phyloP scores from a whole-genome alignment of 2,329 filamentous ascomycete species.

The Fusarium duplospermum region DNA sequence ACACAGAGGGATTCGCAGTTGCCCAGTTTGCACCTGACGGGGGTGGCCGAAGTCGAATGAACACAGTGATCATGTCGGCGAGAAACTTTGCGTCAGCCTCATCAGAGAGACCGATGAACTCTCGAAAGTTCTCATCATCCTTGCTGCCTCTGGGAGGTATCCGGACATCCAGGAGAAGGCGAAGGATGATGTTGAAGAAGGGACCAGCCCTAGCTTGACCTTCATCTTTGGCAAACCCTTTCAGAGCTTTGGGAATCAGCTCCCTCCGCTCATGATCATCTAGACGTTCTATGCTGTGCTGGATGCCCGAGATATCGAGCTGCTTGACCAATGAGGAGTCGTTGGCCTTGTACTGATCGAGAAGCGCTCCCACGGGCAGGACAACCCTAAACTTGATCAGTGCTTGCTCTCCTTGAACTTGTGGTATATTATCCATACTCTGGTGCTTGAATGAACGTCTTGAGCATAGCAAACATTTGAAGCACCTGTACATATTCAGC shows the following conservation, averaged over 20 bases:
- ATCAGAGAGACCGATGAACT: slow-evolving; percentile 73
- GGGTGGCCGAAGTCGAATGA: slow-evolving; percentile 64
- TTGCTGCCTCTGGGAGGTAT: slow-evolving; percentile 82
- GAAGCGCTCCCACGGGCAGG: slow-evolving; percentile 83
- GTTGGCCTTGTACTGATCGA: slow-evolving; percentile 89
- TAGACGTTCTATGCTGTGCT: slow-evolving; percentile 75
- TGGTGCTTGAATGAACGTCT: slow-evolving; percentile 64
- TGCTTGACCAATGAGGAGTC: slow-evolving; percentile 82
- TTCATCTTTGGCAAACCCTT: slow-evolving; percentile 48
- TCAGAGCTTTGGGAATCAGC: slow-evolving; percentile 69
- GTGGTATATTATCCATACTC: slow-evolving; percentile 51
- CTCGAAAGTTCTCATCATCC: slow-evolving; percentile 78
- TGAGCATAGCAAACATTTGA: slow-evolving; percentile 63
- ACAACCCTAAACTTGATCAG: slow-evolving; percentile 65
- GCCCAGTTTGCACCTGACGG: slow-evolving; percentile 47
- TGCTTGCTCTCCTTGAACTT: not conserved
- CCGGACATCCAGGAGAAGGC: slow-evolving; percentile 76
- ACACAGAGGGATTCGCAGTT: slow-evolving; percentile 49
- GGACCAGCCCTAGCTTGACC: slow-evolving; percentile 57
- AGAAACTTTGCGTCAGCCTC: slow-evolving; percentile 78
- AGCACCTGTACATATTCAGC: slow-evolving; percentile 55
- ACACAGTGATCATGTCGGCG: slow-evolving; percentile 78
- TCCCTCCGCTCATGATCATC: slow-evolving; percentile 72
- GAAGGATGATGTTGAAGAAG: slow-evolving; percentile 85
- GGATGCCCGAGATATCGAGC: slow-evolving; percentile 89